Conservation (phyloP, 495 filamentous ascomycete species). For the Daldinia bambusicola region DNA sequence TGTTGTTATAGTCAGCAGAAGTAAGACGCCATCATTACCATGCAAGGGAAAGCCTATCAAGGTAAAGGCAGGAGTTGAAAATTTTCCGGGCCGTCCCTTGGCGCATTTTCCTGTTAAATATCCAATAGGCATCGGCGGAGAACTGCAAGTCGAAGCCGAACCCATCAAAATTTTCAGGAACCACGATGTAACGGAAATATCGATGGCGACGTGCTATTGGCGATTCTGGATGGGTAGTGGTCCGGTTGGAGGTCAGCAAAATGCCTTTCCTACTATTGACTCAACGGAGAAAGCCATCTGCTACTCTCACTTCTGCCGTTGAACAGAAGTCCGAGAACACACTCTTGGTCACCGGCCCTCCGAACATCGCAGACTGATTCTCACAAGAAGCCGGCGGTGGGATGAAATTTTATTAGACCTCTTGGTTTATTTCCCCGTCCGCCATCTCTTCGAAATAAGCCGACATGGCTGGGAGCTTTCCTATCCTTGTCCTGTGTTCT, state of each 20-base stretch:
- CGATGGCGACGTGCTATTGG: conserved; percentile 32
- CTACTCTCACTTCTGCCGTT: conserved; percentile 9
- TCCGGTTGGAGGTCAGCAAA: conserved; percentile 19
- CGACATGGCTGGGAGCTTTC: conserved; percentile 27
- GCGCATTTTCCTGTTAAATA: conserved; percentile 15
- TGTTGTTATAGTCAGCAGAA: conserved; percentile 28
- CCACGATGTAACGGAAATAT: conserved; percentile 40
- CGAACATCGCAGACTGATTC: conserved; percentile 28
- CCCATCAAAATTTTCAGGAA: conserved; percentile 24
- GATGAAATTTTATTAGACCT: not conserved
- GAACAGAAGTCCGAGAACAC: conserved; percentile 4
- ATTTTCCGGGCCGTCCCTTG: conserved; percentile 27
- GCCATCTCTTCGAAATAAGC: not conserved
- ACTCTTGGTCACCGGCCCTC: conserved; percentile 11
- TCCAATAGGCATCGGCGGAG: conserved; percentile 25
- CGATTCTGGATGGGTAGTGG: conserved; percentile 10
- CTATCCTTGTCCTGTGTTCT: conserved; percentile 8
- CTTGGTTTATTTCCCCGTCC: no score
- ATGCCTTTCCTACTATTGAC: conserved; percentile 10
- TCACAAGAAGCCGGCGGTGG: conserved; percentile 6
- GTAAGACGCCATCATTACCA: conserved; percentile 9
- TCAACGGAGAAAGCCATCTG: conserved; percentile 2
- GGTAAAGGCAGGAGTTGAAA: conserved; percentile 11
- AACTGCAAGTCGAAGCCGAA: conserved; percentile 17
- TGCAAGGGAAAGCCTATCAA: conserved; percentile 25